Evolutionary conservation across 768 basidiomycete species (phyloP).

Genomic region (Tylopilus sp.): DNA sequence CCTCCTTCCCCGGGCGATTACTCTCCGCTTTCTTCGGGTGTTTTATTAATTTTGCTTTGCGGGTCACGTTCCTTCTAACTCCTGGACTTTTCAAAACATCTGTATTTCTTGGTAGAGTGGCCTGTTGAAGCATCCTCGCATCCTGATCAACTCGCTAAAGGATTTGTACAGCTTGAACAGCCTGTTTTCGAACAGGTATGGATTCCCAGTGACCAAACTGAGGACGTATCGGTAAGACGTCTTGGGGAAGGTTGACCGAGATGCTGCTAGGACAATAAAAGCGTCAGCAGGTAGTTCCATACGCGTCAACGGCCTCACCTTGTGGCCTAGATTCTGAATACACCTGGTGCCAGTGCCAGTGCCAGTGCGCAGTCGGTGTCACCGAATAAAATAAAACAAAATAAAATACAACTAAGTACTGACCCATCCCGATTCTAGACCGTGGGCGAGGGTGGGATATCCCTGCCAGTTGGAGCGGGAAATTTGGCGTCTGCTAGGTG

Average conservation of each 20-base stretch:
- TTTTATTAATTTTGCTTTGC: background rate
- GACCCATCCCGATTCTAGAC: conserved; percentile 46
- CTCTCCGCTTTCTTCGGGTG: background rate
- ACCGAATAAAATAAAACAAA: background rate
- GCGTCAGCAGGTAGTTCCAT: background rate
- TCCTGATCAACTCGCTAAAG: conserved; percentile 39
- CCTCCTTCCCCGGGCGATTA: conserved; percentile 12
- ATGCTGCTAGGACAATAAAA: conserved; percentile 19
- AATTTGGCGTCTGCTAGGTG: background rate
- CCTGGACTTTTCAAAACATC: conserved; percentile 38
- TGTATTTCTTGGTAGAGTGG: conserved; percentile 31
- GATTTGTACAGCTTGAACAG: conserved; percentile 42
- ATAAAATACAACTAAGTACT: background rate
- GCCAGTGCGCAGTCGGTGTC: background rate
- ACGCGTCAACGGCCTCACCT: conserved; percentile 22
- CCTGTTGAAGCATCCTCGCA: conserved; percentile 37
- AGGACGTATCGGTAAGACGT: conserved; percentile 20
- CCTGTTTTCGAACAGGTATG: conserved; percentile 42
- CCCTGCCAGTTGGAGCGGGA: conserved; percentile 32
- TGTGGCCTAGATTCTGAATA: conserved; percentile 45
- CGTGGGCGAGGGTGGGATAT: conserved; percentile 18
- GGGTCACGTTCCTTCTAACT: conserved; percentile 34
- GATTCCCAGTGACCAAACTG: conserved; percentile 40
- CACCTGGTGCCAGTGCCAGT: too few species aligned
- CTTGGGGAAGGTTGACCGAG: conserved; percentile 17